These are phyloP conservation scores for Alternaria sp. DNA, from an alignment of 2,329 filamentous ascomycete genomes.

Conservation along the genomic window DNA sequence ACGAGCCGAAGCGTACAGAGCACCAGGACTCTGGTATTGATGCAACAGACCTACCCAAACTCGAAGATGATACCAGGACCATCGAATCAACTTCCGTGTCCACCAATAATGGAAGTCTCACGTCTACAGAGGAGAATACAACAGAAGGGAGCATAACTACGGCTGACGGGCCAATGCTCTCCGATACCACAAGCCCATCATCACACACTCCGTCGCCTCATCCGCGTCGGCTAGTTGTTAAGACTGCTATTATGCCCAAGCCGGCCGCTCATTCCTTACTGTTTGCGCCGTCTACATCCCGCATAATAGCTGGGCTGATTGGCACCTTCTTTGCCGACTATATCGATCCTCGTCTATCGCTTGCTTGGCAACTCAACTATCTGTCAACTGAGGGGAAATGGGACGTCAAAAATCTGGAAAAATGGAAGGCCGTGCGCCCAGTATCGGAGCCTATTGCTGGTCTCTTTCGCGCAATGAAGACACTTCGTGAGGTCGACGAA, in stretches of 20 bases:
- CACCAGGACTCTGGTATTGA: constrained; percentile 49
- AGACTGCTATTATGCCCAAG: constrained; percentile 74
- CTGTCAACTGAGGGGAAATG: constrained; percentile 92
- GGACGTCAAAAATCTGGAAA: constrained; percentile 95
- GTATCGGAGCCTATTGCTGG: constrained; percentile 81
- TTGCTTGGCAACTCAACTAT: constrained; percentile 91
- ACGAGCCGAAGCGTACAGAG: constrained; percentile 31
- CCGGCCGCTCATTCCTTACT: constrained; percentile 86
- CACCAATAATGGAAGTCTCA: constrained; percentile 28
- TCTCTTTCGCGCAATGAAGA: constrained; percentile 91
- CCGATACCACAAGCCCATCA: constrained; percentile 2
- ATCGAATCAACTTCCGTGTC: constrained; percentile 26
- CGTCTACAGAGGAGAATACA: constrained; percentile 39
- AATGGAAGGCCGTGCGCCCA: constrained; percentile 83
- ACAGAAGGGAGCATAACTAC: constrained; percentile 41
- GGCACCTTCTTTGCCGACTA: constrained; percentile 80
- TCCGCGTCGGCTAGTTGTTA: constrained; percentile 61
- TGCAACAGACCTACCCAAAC: constrained; percentile 36
- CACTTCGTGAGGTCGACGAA: constrained; percentile 87
- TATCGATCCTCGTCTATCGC: constrained; percentile 78
- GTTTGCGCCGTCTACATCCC: constrained; percentile 79
- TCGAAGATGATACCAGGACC: constrained; percentile 27
- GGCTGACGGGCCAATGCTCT: constrained; percentile 18
- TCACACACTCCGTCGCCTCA: constrained; percentile 33
- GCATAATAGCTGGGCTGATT: constrained; percentile 80